Base-by-base conservation (phyloP, 148 eudicot genomes). In the Drosera capensis region DNA sequence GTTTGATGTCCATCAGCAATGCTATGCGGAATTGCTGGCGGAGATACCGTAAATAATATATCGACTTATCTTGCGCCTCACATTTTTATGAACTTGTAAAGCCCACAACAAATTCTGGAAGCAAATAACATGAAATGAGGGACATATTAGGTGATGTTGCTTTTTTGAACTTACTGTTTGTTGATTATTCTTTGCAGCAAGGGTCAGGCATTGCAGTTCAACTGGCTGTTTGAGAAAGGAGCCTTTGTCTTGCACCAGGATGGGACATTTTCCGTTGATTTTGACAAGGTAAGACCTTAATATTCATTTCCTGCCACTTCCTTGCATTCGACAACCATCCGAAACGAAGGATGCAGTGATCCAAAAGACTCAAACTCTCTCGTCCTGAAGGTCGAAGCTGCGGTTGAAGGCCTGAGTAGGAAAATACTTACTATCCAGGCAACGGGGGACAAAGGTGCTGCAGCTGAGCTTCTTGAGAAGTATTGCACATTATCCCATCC, bases 191-290 rank as follows among this genome's bases (percentile, higher is more conserved):
- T 34, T n/a, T n/a, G n/a, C 72, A 90, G 99, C 54, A 90, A 90
- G 66, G 99, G 99, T 25, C 95, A 90, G 57, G 99, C 99, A 21
- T 56, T 90, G 67, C 99, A 90, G 57, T 90, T 90, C 45, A 90
- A 90, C 63, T 90, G 85, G 75, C 74, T 90, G 47, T 73, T 73
- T 57, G 93, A 90, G 56, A 90, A 78, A 59, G 93, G 79, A 46
- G 95, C 95, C 43, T 73, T 90, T 54, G 52, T 75, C 55, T 48
- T 90, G 63, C 93, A 73, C 49, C 65, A 77, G 13, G 82, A 90
- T 53, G 82, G 79, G 50, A 78, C 73, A 24, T 90, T 90, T 49
- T 75, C 85, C 46, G 95, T 90, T 15, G 53, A 80, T 63, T 84
- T 84, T 62, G 72, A 75, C 37, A 84, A 78, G 95, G 99, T 90